phyloP scores from a whole-genome alignment of 1,284 basidiomycete genomes.

The Takashimella tepidaria region DNA sequence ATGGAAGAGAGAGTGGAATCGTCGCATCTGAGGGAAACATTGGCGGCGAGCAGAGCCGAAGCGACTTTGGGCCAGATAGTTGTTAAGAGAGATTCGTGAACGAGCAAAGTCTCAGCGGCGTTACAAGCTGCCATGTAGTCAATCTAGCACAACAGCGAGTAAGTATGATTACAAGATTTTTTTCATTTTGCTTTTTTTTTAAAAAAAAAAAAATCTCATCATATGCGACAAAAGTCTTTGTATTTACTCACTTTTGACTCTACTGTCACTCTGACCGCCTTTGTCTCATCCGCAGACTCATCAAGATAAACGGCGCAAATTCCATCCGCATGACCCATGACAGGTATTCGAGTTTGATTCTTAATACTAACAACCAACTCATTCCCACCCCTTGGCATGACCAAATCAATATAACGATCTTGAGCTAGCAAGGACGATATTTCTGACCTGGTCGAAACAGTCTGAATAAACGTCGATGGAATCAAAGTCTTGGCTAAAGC shows the following conservation, averaged over 20 bases:
- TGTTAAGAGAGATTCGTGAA: constrained; percentile 66
- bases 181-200: too few relatives aligned
- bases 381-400: constrained; percentile 94
- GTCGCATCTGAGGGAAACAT: constrained; percentile 79
- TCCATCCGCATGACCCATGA: constrained; percentile 99
- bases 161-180: too few relatives aligned
- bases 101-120: constrained; percentile 79
- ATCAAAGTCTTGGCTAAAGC: constrained; percentile 70
- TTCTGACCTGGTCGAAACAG: constrained; percentile 86
- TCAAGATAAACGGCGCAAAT: constrained; percentile 88
- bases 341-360: constrained; percentile 83
- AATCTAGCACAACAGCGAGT: constrained; percentile 52
- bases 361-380: constrained; percentile 84
- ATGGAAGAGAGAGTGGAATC: constrained; percentile 55
- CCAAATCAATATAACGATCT: constrained; percentile 91
- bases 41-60: constrained; percentile 60
- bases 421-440: constrained; percentile 79
- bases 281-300: constrained; percentile 67
- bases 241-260: constrained; percentile 89
- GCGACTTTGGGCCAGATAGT: constrained; percentile 79
- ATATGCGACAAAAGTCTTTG: too few relatives aligned
- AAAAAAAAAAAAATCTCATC: neutral
- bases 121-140: constrained; percentile 98
- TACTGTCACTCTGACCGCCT: constrained; percentile 72
- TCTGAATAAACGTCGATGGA: constrained; percentile 78